Percentiles rank a stretch among this genome's conserved stretches.
phyloP scores from a whole-genome alignment of 2,329 filamentous ascomycete genomes.

The Penicillium sp. region DNA sequence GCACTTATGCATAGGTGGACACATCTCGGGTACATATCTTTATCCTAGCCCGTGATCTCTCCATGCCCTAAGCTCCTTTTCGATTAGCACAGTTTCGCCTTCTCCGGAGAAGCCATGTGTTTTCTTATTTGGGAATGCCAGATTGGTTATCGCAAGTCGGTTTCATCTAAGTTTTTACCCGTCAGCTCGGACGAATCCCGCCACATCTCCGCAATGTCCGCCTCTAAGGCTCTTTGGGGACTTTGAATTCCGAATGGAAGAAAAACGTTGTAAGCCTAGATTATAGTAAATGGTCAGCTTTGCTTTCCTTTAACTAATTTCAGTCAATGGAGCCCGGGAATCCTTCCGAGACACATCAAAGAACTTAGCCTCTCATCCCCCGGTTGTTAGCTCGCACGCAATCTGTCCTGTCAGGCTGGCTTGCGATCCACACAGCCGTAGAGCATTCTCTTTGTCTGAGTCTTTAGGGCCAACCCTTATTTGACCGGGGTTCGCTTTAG shows the following conservation, averaged over 20 bases:
- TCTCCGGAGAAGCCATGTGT: no score
- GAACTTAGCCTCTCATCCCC: not conserved
- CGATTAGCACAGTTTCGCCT: not conserved
- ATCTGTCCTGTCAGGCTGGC: not conserved
- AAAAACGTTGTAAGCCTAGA: not conserved
- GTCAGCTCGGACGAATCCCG: not conserved
- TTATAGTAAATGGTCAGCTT: not conserved
- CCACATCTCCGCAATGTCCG: not conserved
- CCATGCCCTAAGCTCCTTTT: conserved; percentile 4
- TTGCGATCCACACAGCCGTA: not conserved
- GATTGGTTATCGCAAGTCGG: not conserved
- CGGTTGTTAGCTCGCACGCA: not conserved
- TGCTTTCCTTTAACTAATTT: not conserved
- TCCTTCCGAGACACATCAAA: not conserved
- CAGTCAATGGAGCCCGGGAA: not conserved
- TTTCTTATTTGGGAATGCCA: not conserved
- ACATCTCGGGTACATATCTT: not conserved
- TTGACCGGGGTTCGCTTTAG: not conserved
- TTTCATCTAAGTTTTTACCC: not conserved
- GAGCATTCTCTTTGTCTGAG: not conserved
- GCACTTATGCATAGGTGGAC: not conserved
- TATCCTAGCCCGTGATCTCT: not conserved
- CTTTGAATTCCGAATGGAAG: not conserved
- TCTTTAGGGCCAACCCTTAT: not conserved
- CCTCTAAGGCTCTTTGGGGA: not conserved